These are phyloP conservation scores for Radiomyces spectabilis DNA, from an alignment of 192 early-diverging fungal species.

Conservation along the genomic window DNA sequence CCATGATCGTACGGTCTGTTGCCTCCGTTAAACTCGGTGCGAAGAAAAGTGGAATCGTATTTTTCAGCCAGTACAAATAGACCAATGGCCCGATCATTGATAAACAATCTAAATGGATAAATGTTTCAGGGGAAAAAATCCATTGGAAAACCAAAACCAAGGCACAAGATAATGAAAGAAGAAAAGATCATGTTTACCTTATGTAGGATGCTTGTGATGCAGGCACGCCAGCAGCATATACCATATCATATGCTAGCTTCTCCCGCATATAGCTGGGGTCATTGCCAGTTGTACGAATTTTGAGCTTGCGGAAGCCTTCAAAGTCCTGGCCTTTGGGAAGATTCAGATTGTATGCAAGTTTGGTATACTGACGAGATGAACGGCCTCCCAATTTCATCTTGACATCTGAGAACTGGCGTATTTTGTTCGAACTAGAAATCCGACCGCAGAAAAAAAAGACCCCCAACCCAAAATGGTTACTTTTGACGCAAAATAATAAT, in stretches of 20 bases:
- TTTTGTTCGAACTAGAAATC: not conserved
- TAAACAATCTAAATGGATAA: constrained; percentile 13
- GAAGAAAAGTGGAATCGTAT: not conserved
- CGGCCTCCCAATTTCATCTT: constrained; percentile 12
- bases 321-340: constrained; percentile 2
- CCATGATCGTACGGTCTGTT: not conserved
- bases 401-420: not conserved
- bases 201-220: constrained; percentile 8
- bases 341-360: constrained; percentile 21
- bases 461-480: not conserved
- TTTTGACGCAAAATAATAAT: not conserved
- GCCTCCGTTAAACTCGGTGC: not conserved
- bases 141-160: not conserved
- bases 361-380: constrained; percentile 12
- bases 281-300: constrained; percentile 8
- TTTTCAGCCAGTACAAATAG: constrained; percentile 9
- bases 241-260: constrained; percentile 7
- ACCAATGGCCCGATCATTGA: constrained; percentile 5
- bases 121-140: not conserved
- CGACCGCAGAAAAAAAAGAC: not conserved
- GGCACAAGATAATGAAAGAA: not conserved
- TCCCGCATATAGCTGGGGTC: constrained; percentile 27
- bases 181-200: constrained; percentile 4
- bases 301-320: constrained; percentile 15
- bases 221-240: constrained; percentile 6